These are phyloP conservation scores for Eucalyptus sp. DNA, from an alignment of 345 rosid species.

Conservation along the genomic window DNA sequence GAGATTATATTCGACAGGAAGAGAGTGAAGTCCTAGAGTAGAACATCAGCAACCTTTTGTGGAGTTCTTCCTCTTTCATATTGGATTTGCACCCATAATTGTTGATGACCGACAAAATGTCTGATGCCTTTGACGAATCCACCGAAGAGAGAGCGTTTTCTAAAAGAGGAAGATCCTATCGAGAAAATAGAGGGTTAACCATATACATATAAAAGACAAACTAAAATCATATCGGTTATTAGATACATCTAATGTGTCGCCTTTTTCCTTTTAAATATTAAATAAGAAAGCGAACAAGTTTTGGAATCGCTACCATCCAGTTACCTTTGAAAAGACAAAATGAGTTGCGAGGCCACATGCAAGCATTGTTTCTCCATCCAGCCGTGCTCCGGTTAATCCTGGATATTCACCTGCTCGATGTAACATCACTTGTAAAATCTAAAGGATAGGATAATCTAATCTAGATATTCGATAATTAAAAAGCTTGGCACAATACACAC, in stretches of 20 bases:
- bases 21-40: neutral
- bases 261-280: neutral
- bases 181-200: neutral
- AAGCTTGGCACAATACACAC: too few relatives aligned
- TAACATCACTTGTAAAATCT: neutral
- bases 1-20: neutral
- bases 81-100: neutral
- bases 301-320: too few relatives aligned
- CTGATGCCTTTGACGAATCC: neutral
- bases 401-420: neutral
- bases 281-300: neutral
- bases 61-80: neutral
- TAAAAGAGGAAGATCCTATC: neutral
- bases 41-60: neutral
- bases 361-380: slow-evolving; percentile 11
- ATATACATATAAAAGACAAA: neutral
- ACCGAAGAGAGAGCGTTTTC: neutral
- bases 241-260: neutral
- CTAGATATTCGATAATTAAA: neutral
- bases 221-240: neutral
- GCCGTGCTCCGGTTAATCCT: slow-evolving; percentile 13
- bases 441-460: neutral
- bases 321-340: slow-evolving; percentile 11
- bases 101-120: neutral
- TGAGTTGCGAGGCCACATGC: slow-evolving; percentile 16